Percentiles rank a stretch among this genome's conserved stretches.
Conservation (phyloP, 1,139 yeast species). For the Taphrina wiesneri region DNA sequence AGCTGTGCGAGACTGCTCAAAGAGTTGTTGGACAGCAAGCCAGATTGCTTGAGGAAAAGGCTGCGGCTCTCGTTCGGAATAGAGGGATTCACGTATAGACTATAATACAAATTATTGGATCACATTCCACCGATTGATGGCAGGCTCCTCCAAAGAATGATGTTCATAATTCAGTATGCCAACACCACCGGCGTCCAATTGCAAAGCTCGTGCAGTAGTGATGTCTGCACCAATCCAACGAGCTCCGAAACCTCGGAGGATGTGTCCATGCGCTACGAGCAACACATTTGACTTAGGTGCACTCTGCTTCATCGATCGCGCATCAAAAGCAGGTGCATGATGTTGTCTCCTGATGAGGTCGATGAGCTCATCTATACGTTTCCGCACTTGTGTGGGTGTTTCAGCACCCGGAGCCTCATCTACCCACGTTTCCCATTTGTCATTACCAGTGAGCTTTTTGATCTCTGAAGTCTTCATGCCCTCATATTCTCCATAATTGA, state of each 20-base stretch:
- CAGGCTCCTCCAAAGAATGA: slow-evolving; percentile 80
- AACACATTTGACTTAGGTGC: slow-evolving; percentile 67
- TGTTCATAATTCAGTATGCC: slow-evolving; percentile 92
- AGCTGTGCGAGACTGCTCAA: too few relatives aligned
- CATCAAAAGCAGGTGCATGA: slow-evolving; percentile 11
- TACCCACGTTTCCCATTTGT: slow-evolving; percentile 86
- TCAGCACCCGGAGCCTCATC: slow-evolving; percentile 96
- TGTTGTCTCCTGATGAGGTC: slow-evolving; percentile 50
- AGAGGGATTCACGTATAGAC: too few relatives aligned
- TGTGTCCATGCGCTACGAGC: slow-evolving; percentile 91
- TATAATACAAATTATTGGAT: slow-evolving; percentile 1
- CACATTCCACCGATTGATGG: slow-evolving; percentile 48
- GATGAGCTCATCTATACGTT: slow-evolving; percentile 70
- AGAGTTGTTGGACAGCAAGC: too few relatives aligned
- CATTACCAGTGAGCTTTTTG: slow-evolving; percentile 62
- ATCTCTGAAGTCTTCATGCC: slow-evolving; percentile 74
- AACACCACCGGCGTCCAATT: slow-evolving; percentile 93
- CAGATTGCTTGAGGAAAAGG: too few relatives aligned
- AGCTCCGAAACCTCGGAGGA: slow-evolving; percentile 82
- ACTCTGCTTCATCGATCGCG: slow-evolving; percentile 48
- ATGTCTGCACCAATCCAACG: slow-evolving; percentile 73
- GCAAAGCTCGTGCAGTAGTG: slow-evolving; percentile 68
- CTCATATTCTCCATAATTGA: slow-evolving; percentile 97
- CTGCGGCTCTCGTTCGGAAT: too few relatives aligned
- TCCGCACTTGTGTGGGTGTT: slow-evolving; percentile 60